Conservation (phyloP, 768 basidiomycete species). For the Hygrocybe punicea region DNA sequence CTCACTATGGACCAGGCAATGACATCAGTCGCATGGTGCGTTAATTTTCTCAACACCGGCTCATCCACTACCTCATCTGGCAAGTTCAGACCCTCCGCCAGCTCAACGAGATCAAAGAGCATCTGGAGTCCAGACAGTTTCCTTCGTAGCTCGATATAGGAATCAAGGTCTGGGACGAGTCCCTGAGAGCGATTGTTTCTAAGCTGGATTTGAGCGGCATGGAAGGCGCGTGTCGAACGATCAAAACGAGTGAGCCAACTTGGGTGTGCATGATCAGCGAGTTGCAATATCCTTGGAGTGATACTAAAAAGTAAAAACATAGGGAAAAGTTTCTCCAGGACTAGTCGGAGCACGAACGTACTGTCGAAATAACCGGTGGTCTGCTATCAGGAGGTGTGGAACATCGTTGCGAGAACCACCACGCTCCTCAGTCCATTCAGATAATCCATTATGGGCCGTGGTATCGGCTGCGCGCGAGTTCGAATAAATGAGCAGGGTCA, state of each 20-base stretch:
- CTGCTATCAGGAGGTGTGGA: conserved; percentile 3
- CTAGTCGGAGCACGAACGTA: conserved; percentile 21
- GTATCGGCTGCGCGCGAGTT: conserved; percentile 23
- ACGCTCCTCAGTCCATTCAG: conserved; percentile 2
- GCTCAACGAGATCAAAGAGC: conserved; percentile 51
- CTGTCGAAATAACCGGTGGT: conserved; percentile 37
- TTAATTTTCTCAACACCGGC: conserved; percentile 33
- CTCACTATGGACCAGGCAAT: conserved; percentile 53
- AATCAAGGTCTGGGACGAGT: conserved; percentile 41
- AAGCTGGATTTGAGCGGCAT: conserved; percentile 32
- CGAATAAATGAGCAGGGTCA: conserved; percentile 42
- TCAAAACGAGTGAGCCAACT: conserved; percentile 45
- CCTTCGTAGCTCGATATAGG: conserved; percentile 46
- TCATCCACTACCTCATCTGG: conserved; percentile 28
- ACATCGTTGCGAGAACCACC: conserved; percentile 13
- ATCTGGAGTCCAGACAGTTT: conserved; percentile 48
- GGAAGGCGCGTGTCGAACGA: conserved; percentile 33
- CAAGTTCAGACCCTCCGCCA: conserved; percentile 45
- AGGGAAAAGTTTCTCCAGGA: too few relatives aligned
- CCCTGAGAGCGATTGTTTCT: conserved; percentile 23
- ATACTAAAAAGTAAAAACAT: too few relatives aligned
- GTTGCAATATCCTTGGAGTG: conserved; percentile 35
- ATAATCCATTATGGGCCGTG: background rate
- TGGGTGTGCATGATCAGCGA: conserved; percentile 30
- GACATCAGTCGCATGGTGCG: conserved; percentile 45